A percentile compares a stretch with the other conserved stretches of the same genome.
Conservation (phyloP, 140 eudicot genomes). For the Ambrosia hybrid region DNA sequence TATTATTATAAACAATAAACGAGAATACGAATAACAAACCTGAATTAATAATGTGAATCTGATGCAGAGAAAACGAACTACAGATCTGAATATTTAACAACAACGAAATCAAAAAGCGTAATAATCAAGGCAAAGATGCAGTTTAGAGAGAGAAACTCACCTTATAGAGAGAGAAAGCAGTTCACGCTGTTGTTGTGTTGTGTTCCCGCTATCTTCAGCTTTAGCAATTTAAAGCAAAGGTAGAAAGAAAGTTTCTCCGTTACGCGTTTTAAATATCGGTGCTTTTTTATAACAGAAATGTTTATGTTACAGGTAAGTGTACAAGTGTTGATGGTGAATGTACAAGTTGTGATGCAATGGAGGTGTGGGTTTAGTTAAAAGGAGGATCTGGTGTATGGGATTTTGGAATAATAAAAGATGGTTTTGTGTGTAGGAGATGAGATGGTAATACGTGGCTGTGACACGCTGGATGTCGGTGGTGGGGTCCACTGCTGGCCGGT, state of each 20-base stretch:
- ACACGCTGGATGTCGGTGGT: constrained; percentile 38
- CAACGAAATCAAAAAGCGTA: constrained; percentile 22
- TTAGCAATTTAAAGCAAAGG: constrained; percentile 41
- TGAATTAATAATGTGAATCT: constrained; percentile 22
- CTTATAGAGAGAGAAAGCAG: constrained; percentile 33
- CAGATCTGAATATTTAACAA: constrained; percentile 47
- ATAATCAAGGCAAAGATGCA: constrained; percentile 23
- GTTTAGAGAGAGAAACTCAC: constrained; percentile 21
- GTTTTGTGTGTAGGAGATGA: constrained; percentile 18
- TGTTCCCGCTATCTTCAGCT: constrained; percentile 33
- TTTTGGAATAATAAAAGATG: constrained; percentile 19
- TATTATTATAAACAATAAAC: neutral
- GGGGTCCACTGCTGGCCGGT: constrained; percentile 6
- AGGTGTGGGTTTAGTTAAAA: neutral
- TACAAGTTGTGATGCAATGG: neutral
- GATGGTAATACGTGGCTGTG: constrained; percentile 36
- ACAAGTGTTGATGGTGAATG: neutral
- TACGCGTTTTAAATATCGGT: constrained; percentile 22
- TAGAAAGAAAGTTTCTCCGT: neutral
- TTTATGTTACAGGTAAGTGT: neutral
- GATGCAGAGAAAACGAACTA: constrained; percentile 17
- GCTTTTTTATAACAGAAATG: neutral
- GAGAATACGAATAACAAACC: constrained; percentile 25
- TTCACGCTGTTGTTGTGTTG: constrained; percentile 19
- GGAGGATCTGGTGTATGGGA: neutral